These are phyloP conservation scores for Aspergillus latus DNA, from an alignment of 2,329 filamentous ascomycete genomes.

Conservation along the genomic window DNA sequence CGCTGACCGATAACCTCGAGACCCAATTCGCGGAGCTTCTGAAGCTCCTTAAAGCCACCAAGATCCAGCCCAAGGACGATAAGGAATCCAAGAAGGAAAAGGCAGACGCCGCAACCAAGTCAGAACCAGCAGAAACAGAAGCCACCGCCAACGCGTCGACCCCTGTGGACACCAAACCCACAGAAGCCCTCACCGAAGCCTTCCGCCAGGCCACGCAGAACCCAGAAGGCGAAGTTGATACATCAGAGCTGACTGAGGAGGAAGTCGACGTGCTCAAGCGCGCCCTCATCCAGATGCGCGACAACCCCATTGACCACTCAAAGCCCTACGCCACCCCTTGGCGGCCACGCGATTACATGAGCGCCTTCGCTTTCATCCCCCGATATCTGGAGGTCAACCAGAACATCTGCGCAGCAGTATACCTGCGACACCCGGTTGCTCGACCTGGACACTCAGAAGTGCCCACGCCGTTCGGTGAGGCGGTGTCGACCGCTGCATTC, in stretches of 20 bases:
- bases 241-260: constrained; percentile 50
- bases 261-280: constrained; percentile 49
- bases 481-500: constrained; percentile 77
- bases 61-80: constrained; percentile 26
- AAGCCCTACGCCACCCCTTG: constrained; percentile 94
- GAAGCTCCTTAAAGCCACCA: constrained; percentile 47
- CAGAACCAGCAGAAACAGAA: not conserved
- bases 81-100: constrained; percentile 4
- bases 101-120: constrained; percentile 1
- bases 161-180: constrained; percentile 15
- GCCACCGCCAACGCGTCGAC: constrained; percentile 12
- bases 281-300: constrained; percentile 64
- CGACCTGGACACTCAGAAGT: constrained; percentile 77
- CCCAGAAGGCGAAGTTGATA: constrained; percentile 36
- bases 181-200: constrained; percentile 34
- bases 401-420: constrained; percentile 92
- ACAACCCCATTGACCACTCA: constrained; percentile 72
- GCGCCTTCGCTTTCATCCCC: constrained; percentile 90
- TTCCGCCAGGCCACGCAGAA: constrained; percentile 34
- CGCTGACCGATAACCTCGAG: constrained; percentile 52
- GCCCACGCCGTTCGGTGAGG: constrained; percentile 73
- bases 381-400: constrained; percentile 97
- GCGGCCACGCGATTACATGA: constrained; percentile 82
- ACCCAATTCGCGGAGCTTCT: constrained; percentile 56
- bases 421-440: constrained; percentile 89